These are phyloP conservation scores for Thraustochytrium striatum DNA, from an alignment of 352 stramenopile species.

Conservation along the genomic window DNA sequence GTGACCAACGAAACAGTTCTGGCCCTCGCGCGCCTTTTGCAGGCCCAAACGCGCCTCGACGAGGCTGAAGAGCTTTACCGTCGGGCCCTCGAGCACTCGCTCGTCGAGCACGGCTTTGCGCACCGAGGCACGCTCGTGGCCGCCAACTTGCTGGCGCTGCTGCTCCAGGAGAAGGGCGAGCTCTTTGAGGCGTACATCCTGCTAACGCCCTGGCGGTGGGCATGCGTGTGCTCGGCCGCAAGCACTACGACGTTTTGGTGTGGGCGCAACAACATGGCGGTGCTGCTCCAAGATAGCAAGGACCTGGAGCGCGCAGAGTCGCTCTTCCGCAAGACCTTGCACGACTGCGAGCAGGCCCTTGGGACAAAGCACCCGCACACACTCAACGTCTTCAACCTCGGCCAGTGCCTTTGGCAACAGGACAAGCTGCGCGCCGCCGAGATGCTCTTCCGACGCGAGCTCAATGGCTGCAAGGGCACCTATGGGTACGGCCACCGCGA, in stretches of 20 bases:
- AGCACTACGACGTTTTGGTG: constrained; percentile 12
- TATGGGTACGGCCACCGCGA: constrained; percentile 27
- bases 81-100: constrained; percentile 1
- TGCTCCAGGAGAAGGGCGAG: constrained; percentile 14
- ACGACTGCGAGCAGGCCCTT: constrained; percentile 10
- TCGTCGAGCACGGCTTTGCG: constrained; percentile 32
- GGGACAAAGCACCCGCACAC: constrained; percentile 25
- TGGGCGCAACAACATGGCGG: constrained; percentile 31
- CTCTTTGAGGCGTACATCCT: constrained; percentile 42
- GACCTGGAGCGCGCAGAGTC: constrained; percentile 3
- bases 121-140: constrained; percentile 27
- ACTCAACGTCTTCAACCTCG: constrained; percentile 37
- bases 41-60: constrained; percentile 23
- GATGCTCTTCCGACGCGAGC: constrained; percentile 18
- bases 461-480: constrained; percentile 7
- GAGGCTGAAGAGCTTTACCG: constrained; percentile 25
- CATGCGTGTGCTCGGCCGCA: constrained; percentile 20
- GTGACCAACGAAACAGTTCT: constrained; percentile 24
- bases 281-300: constrained; percentile 30
- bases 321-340: constrained; percentile 25
- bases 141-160: constrained; percentile 21
- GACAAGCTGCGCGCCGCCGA: constrained; percentile 29
- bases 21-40: constrained; percentile 17
- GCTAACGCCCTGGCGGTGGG: constrained; percentile 1
- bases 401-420: constrained; percentile 43